Evolutionary conservation across 805 yeast genomes (phyloP), one percentile per base, ranked within the genome.

Genomic region (Wickerhamomyces chaumierensis): DNA sequence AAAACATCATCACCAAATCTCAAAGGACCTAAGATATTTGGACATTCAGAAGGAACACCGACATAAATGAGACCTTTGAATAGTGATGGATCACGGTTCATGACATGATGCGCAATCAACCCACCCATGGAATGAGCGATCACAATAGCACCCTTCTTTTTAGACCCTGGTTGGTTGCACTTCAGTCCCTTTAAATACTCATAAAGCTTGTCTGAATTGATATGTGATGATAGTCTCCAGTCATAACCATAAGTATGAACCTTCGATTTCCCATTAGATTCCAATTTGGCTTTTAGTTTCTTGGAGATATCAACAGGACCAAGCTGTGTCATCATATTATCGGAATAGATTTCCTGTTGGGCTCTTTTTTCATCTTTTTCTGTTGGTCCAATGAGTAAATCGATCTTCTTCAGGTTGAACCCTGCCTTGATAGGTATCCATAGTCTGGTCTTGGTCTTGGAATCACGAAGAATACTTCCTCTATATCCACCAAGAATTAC

Each of bases 41-140:
- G 75, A 57, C 96, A 87, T 51, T 82, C 84, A 18, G 78, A 66
- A 2, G 96, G 96, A 0, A 77, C 70, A 2, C 96, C 96, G 12
- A 75, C 90, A 51, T 86, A 88, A 3, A 88, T 58, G 1, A 88
- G 47, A 2, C 92, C 90, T 43, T 88, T 66, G 49, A 88, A 71
- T 33, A 86, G 56, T 13, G 70, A 61, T 0, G 95, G 87, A 42
- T 75, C 70, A 37, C 63, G 62, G 39, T 80, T 81, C 67, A 88
- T 63, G 0, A 81, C 85, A 40, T 81, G 78, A 52, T 86, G 95
- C 0, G 94, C 76, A 8, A 88, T 70, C 29, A 88, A 54, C 0
- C 96, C 96, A 38, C 96, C 96, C 96, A 88, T 87, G 0, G 95
- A 86, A 56, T 88, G 96, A 0, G 92, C 92, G 38, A 88, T 74